These are phyloP conservation scores for maize (Zea mays) DNA, from an alignment of 176 grass and related monocot genomes.

Conservation along the genomic window Zm-B73-REFERENCE-NAM-5.0 NC_050098.1:150489001-150489500, in stretches of 20 bases:
- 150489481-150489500: too few species aligned
- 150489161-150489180: constrained; percentile 66
- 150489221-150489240: constrained; percentile 49
- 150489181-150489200: constrained; percentile 76
- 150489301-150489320: constrained; percentile 42
- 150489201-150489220: constrained; percentile 91
- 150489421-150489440: too few species aligned
- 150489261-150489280: constrained; percentile 57
- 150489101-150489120: constrained; percentile 87
- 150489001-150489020: neutral
- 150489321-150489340: too few species aligned
- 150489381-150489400: too few species aligned
- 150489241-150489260: constrained; percentile 46
- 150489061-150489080: constrained; percentile 54
- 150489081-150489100: constrained; percentile 57
- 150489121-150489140: constrained; percentile 93
- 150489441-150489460: too few species aligned
- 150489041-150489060: constrained; percentile 87
- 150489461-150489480: too few species aligned
- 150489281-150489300: constrained; percentile 80
- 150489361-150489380: too few species aligned
- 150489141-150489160: constrained; percentile 90
- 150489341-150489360: too few species aligned
- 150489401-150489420: too few species aligned
- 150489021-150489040: constrained; percentile 41